Conservation (phyloP, 2,329 filamentous ascomycete species). For the Ceratocystis destructans region DNA sequence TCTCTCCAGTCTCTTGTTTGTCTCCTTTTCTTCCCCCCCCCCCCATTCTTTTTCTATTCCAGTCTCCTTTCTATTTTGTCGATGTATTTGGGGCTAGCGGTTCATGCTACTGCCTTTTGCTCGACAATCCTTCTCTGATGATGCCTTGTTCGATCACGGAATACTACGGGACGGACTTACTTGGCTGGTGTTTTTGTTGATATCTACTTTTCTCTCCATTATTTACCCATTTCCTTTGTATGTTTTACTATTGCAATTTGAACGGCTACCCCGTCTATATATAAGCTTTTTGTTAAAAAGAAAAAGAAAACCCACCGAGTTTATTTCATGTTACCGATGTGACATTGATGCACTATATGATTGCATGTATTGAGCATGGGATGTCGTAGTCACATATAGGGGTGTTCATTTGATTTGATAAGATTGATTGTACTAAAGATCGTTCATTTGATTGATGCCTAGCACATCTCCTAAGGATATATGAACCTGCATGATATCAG, state of each 20-base stretch:
- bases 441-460: too few relatives aligned
- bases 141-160: slow-evolving; percentile 8
- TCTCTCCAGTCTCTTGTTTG: not conserved
- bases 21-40: not conserved
- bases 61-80: not conserved
- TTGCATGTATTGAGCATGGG: too few relatives aligned
- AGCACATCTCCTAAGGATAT: too few relatives aligned
- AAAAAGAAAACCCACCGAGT: too few relatives aligned
- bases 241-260: slow-evolving; percentile 1
- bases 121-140: not conserved
- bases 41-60: not conserved
- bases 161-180: slow-evolving; percentile 10
- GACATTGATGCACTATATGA: too few relatives aligned
- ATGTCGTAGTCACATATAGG: too few relatives aligned
- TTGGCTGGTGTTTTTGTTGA: slow-evolving; percentile 9
- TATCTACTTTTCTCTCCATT: not conserved
- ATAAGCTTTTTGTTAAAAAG: too few relatives aligned
- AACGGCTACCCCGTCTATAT: not conserved
- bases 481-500: too few relatives aligned
- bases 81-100: not conserved
- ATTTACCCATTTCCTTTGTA: not conserved
- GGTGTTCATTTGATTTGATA: too few relatives aligned
- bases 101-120: not conserved
- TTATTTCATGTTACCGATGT: too few relatives aligned
- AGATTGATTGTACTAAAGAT: too few relatives aligned